Base-by-base conservation (phyloP, 768 basidiomycete species). In the Suillus americanus region DNA sequence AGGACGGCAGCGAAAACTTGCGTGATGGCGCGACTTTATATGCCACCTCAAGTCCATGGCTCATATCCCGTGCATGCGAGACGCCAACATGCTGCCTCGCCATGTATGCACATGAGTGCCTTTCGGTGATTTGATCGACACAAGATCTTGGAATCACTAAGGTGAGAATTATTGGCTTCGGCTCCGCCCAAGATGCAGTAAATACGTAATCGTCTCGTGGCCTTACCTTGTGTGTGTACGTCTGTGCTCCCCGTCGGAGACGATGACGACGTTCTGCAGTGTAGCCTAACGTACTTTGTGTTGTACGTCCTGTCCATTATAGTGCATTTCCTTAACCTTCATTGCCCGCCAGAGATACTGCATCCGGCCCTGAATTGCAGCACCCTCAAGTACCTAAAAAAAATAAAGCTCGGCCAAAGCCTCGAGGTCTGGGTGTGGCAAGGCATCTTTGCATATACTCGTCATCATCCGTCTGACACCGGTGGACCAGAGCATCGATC, bases 401-500 rank as follows among this genome's bases (percentile, higher is more conserved):
- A 65, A 61, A 68, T 51, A 65, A 75, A 72, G 57, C 37, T 68
- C 67, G 62, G 8, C 46, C 14, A 35, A 48, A 65, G 65, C 75
- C 75, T 77, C 75, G 74, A 74, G 75, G 75, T 68, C 68, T 73
- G 40, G 62, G 74, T 76, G 76, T 69, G 74, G 73, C 71, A 57
- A 25, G 50, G 48, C 54, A 65, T 61, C 48, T 65, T 74, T 75
- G 70, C 74, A 73, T 69, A 70, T 64, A 70, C 69, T 74, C 71
- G 72, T 74, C 75, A 77, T 72, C 69, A 70, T 62, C 73, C 67
- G 69, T 66, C 71, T 66, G 75, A 72, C 67, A 54, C 66, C 62
- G 68, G 67, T 75, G 67, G 53, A 57, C 65, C 64, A 68, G 68
- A 69, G 70, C 60, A 69, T 66, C 65, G 66, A 69, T 61, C 54